These are phyloP conservation scores for Candida odintsovae DNA, from an alignment of 805 yeast genomes.

Conservation along the genomic window DNA sequence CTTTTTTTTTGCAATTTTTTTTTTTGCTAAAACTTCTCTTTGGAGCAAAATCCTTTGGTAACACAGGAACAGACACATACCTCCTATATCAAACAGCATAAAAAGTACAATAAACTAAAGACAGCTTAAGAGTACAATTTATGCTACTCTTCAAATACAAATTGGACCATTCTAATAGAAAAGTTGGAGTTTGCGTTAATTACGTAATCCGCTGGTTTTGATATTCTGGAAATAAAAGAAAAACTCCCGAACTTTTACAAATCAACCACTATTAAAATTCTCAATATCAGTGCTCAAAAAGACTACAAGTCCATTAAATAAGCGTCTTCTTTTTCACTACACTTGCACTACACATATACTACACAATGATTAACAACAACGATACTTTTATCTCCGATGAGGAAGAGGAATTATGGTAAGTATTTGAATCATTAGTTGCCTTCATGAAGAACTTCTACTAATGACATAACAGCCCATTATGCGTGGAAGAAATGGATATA, in stretches of 20 bases:
- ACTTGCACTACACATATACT: background rate
- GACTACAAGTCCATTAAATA: too few relatives aligned
- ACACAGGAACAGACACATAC: too few relatives aligned
- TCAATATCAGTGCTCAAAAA: too few relatives aligned
- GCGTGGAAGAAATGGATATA: constrained; percentile 97
- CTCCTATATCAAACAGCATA: too few relatives aligned
- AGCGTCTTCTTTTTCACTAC: background rate
- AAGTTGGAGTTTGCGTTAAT: too few relatives aligned
- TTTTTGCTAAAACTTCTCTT: too few relatives aligned
- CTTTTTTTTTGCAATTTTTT: constrained; percentile 2
- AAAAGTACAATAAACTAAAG: too few relatives aligned
- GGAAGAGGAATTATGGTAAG: constrained; percentile 69
- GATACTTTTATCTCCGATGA: constrained; percentile 39
- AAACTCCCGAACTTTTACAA: background rate
- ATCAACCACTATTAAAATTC: background rate
- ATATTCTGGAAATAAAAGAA: background rate
- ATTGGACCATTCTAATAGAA: too few relatives aligned
- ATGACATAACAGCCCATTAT: constrained; percentile 62
- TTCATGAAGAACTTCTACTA: background rate
- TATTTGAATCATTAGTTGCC: constrained; percentile 5
- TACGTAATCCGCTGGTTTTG: background rate
- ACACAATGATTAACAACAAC: background rate
- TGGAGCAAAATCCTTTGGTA: too few relatives aligned
- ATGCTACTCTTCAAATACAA: too few relatives aligned
- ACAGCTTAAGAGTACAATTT: too few relatives aligned